Evolutionary conservation across 2,329 filamentous ascomycete genomes (phyloP), one percentile per base, ranked within the genome.

Genomic region (Scortechinia acanthostroma): DNA sequence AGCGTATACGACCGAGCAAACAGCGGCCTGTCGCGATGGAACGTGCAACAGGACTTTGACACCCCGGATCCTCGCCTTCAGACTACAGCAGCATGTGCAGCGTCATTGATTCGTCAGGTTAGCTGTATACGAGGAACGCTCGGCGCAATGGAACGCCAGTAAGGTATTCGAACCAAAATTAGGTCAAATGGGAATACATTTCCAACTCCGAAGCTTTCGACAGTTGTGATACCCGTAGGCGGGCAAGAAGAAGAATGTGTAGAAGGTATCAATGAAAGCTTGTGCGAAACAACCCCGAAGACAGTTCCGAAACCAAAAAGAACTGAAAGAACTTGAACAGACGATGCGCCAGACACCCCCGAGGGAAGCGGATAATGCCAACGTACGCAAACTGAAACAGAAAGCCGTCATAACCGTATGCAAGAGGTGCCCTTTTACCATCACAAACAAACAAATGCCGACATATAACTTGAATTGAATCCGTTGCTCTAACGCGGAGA

Each of bases 401-500:
- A 10, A 40, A 40, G 35, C 17, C 35, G 20, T 40, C 35, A 19
- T 40, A 40, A 40, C 6, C 10, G 20, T 40, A 40, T 40, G 35
- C 35, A 40, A 40, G 6, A 40, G 35, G 35, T 40, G 17, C 20
- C n/a, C 25, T 30, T 10, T 15, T 40, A 40, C 35, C 35, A 40
- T 30, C 25, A 30, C 25, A 40, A 19, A 40, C 10, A 40, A 40
- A 13, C 10, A 30, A 30, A 30, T 30, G 25, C 25, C 25, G n/a
- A 30, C 25, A 40, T 40, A 19, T 19, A 6, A 30, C 25, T 10
- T 30, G 10, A 30, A 30, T 10, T 30, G 25, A 30, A n/a, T n/a
- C 25, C 25, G 25, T 30, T n/a, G 25, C n/a, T 30, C 25, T 10
- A 30, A 30, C 25, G 10, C 10, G 25, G 25, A 30, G 25, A 30